A percentile compares a stretch with the other conserved stretches of the same genome.
phyloP scores from a whole-genome alignment of 768 basidiomycete species.

The Russula griseocarnosa region DNA sequence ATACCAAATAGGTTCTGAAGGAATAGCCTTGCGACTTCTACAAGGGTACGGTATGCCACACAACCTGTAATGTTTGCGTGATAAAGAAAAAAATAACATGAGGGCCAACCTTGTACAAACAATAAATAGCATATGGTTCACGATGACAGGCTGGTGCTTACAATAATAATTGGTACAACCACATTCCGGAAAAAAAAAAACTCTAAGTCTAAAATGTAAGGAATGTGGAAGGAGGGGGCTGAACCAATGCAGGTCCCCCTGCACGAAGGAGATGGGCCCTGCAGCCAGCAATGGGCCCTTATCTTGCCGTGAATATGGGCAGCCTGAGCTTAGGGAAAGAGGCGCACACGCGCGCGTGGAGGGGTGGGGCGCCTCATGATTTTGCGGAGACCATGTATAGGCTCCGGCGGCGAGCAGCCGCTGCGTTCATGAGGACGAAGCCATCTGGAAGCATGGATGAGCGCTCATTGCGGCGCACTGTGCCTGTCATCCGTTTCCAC shows the following conservation, averaged over 20 bases:
- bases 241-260: neutral
- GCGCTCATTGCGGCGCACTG: conserved; percentile 49
- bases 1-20: neutral
- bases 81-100: neutral
- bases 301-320: too few species aligned
- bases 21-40: neutral
- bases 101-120: neutral
- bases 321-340: neutral
- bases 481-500: conserved; percentile 59
- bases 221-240: too few species aligned
- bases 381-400: neutral
- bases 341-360: too few species aligned
- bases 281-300: neutral
- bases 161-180: neutral
- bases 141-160: neutral
- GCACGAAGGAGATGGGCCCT: neutral
- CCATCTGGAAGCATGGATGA: conserved; percentile 54
- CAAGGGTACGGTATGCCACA: neutral
- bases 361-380: neutral
- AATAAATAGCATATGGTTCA: too few species aligned
- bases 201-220: neutral
- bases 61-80: neutral
- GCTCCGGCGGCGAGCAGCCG: conserved; percentile 47
- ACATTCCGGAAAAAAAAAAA: too few species aligned
- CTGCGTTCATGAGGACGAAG: conserved; percentile 56